Evolutionary conservation across 228 moss, liverwort and hornwort genomes (phyloP), one percentile per base, ranked within the genome.

Genomic region (Sphagnum magellanicum): DNA sequence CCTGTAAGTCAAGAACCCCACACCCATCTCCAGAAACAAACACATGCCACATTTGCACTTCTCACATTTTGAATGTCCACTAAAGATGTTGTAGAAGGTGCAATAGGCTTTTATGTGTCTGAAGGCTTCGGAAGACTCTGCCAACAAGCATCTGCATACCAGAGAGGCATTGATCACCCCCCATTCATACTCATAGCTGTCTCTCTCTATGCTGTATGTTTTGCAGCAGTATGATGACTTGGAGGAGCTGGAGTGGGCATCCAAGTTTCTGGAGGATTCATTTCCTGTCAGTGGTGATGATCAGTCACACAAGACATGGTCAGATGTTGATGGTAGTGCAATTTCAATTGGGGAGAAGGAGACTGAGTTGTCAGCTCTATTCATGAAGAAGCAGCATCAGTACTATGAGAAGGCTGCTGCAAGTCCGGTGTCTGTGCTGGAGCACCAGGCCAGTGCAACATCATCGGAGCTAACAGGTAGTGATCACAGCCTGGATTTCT

Each of bases 341-440:
- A 32, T 32, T 32, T 76, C 79, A 64, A 79, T 76, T 73, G 79
- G 71, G 8, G 74, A 84, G 51, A 61, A 70, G 71, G 70, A 79
- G 48, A 68, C 68, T 47, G 79, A 76, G 73, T 74, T 74, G 17
- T 71, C 59, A 8, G 65, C 72, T 5, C 72, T 57, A 61, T 68
- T 74, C 59, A 79, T 79, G 71, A 71, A 63, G 32, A 81, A 81
- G 67, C 75, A 76, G 32, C 32, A 32, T 32, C 32, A 32, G 32
- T 32, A 32, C 32, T 32, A 32, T 32, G 32, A 32, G 32, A 32
- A 32, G 32, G 32, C 32, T 32, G 83, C 80, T 53, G 76, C 77
- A 8, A 92, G 92, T 71, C 95, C 95, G 5, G 80, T 87, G n/a
- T 95, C 95, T 17, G 95, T 95, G 1, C 79, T 95, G 67, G 95